Evolutionary conservation across 2,329 filamentous ascomycete genomes (phyloP).

Genomic region (Penicillium sp.): DNA sequence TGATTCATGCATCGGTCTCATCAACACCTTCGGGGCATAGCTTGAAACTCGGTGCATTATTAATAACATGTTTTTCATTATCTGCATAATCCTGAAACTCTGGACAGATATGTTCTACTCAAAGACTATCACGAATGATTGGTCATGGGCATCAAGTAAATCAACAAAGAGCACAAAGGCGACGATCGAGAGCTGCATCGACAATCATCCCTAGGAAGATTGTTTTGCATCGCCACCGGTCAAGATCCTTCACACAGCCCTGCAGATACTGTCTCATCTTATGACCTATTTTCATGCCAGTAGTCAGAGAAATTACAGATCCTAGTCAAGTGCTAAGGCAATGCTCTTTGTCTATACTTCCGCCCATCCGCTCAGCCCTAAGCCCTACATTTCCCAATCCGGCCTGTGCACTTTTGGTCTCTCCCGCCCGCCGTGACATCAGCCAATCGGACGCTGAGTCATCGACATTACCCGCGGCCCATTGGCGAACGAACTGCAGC

Average conservation of each 20-base stretch:
- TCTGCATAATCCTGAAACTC: neutral
- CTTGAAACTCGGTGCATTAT: neutral
- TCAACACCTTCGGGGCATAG: neutral
- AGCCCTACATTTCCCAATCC: constrained; percentile 30
- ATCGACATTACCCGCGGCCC: constrained; percentile 13
- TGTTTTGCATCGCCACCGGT: neutral
- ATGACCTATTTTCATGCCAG: neutral
- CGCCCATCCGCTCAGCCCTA: constrained; percentile 20
- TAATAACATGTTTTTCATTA: constrained; percentile 2
- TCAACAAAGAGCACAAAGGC: constrained; percentile 4
- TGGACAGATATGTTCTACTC: neutral
- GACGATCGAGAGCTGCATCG: neutral
- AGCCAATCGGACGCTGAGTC: constrained; percentile 29
- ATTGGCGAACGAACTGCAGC: constrained; percentile 20
- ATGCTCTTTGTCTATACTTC: neutral
- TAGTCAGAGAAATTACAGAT: neutral
- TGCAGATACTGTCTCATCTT: neutral
- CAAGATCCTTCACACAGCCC: neutral
- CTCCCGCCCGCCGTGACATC: constrained; percentile 13
- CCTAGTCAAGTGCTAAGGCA: neutral
- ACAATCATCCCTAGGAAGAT: constrained; percentile 8
- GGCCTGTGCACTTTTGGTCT: constrained; percentile 19
- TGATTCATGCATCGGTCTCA: neutral
- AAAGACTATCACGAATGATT: constrained; percentile 1
- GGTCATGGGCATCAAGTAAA: neutral